These are phyloP conservation scores for Phytophthora kernoviae DNA, from an alignment of 352 stramenopile genomes.

Conservation along the genomic window DNA sequence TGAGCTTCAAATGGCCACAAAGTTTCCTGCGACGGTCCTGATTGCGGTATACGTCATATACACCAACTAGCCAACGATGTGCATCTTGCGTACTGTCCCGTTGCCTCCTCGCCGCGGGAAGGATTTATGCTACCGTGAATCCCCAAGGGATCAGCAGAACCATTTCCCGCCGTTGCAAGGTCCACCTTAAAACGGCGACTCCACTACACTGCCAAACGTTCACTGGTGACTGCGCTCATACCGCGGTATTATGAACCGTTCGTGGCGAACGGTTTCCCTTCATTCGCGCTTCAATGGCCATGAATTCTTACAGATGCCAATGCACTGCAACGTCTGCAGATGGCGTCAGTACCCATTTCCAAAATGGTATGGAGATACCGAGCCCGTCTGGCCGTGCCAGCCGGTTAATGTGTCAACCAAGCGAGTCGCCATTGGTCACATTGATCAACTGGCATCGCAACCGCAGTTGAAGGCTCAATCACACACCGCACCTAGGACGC, in stretches of 20 bases:
- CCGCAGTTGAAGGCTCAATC: conserved; percentile 9
- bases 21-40: conserved; percentile 9
- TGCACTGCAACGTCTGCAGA: conserved; percentile 6
- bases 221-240: neutral
- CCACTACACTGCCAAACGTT: neutral
- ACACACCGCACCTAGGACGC: conserved; percentile 12
- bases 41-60: neutral
- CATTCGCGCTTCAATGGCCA: neutral
- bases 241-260: no score
- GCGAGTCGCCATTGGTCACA: conserved; percentile 2
- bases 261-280: neutral
- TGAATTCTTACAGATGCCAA: neutral
- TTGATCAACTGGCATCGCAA: conserved; percentile 8
- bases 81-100: conserved; percentile 14
- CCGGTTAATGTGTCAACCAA: conserved; percentile 6
- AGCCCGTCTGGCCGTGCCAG: conserved; percentile 12
- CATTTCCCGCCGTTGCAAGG: conserved; percentile 34
- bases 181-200: conserved; percentile 6
- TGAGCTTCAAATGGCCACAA: no score
- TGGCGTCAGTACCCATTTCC: conserved; percentile 17
- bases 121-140: conserved; percentile 1
- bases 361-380: conserved; percentile 21
- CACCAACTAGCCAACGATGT: neutral
- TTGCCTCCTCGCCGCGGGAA: conserved; percentile 29
- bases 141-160: conserved; percentile 14